These are phyloP conservation scores for Pyricularia pennisetigena DNA, from an alignment of 2,329 filamentous ascomycete genomes.

Conservation along the genomic window DNA sequence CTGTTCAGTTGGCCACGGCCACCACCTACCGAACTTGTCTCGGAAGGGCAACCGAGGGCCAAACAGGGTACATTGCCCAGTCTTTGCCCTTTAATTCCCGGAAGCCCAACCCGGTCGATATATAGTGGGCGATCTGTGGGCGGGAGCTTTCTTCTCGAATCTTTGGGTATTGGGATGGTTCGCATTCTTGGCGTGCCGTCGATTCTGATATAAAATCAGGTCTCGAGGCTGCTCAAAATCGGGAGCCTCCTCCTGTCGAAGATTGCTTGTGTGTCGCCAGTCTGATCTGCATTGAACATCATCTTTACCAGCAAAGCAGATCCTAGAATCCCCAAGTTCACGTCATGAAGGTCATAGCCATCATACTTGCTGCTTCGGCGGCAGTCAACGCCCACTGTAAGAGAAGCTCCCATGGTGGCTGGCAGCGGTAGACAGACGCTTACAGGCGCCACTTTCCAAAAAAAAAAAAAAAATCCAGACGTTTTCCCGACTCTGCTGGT, in stretches of 20 bases:
- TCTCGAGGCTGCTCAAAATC: not conserved
- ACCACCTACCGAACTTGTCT: not conserved
- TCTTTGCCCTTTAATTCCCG: not conserved
- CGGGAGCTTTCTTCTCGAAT: not conserved
- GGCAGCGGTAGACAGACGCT: not conserved
- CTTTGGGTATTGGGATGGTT: not conserved
- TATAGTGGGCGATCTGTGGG: not conserved
- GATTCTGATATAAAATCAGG: not conserved
- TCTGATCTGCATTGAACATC: not conserved
- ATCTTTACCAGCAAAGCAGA: not conserved
- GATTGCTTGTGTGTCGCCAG: not conserved
- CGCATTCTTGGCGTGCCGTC: not conserved
- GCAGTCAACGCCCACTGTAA: constrained; percentile 11
- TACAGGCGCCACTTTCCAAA: not conserved
- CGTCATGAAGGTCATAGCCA: not conserved
- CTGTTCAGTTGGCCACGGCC: not conserved
- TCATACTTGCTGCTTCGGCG: constrained; percentile 8
- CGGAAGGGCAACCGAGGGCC: not conserved
- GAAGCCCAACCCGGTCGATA: not conserved
- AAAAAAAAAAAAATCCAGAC: constrained; percentile 6
- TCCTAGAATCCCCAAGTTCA: not conserved
- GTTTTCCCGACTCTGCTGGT: constrained; percentile 12
- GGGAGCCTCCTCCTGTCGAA: not conserved
- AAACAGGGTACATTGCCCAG: not conserved
- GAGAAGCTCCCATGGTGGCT: not conserved